Evolutionary conservation across 352 stramenopile species (phyloP), one percentile per base, ranked within the genome.

Genomic region (Phytophthora hybrid): DNA sequence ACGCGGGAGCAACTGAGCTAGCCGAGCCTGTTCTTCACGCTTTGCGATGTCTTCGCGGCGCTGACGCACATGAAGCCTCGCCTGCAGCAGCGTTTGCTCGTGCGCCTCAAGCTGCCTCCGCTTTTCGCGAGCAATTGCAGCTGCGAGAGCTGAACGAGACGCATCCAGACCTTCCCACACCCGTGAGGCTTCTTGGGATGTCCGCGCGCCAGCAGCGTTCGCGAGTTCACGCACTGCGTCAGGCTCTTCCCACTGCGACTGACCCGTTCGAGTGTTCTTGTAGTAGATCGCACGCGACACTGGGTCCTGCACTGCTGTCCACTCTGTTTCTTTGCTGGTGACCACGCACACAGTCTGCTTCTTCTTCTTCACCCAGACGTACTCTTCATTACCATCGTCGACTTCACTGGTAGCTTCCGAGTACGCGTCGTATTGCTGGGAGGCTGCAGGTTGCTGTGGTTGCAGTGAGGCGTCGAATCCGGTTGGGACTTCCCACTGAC

Each of bases 361-460:
- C 68, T 92, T 92, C 77, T 92, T 92, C 65, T 92, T 92, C 14
- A 92, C 84, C 84, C 84, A 92, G 5, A 92, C 82, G 54, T 92
- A 92, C 39, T 92, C 84, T 23, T 78, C 81, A 18, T 71, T 82
- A 39, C 61, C 77, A 51, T 78, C 64, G 1, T 69, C 66, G 6
- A 56, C n/a, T 39, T 62, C 69, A n/a, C 49, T 55, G 9, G 65
- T 41, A 1, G 13, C 44, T 19, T 77, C 66, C 0, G 57, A 63
- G 46, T 74, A 71, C n/a, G 32, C 34, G 3, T 46, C 21, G 21
- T 81, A 73, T n/a, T 76, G 63, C 49, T 87, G 70, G 23, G 74
- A 18, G 7, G 31, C 37, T 76, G 57, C 41, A 19, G n/a, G 23
- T 58, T 74, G 62, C 31, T 84, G 73, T 51, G 69, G 60, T 19